Percentiles rank a stretch among this genome's conserved stretches.
Evolutionary conservation across 140 eudicot species (phyloP).

Genomic region (Anethum foeniculum): DNA sequence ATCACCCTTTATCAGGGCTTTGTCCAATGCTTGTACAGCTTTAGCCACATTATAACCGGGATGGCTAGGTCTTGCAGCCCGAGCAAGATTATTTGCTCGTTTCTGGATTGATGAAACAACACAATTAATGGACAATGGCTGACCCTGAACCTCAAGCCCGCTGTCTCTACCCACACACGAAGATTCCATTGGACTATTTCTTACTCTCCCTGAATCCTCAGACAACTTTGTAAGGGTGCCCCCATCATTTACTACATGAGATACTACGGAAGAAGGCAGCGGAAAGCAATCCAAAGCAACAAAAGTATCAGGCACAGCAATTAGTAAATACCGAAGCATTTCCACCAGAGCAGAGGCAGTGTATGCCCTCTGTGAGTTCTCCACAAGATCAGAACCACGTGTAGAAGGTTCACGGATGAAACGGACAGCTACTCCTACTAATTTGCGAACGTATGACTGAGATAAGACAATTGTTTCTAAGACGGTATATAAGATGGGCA

Average conservation of each 20-base stretch:
- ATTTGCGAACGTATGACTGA: slow-evolving; percentile 72
- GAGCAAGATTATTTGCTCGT: slow-evolving; percentile 47
- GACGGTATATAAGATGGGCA: slow-evolving; percentile 75
- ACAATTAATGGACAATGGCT: slow-evolving; percentile 39
- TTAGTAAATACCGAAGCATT: slow-evolving; percentile 81
- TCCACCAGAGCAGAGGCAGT: slow-evolving; percentile 73
- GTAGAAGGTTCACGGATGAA: slow-evolving; percentile 80
- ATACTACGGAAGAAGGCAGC: slow-evolving; percentile 51
- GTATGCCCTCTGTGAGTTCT: slow-evolving; percentile 76
- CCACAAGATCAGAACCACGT: slow-evolving; percentile 83
- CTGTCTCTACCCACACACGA: slow-evolving; percentile 31
- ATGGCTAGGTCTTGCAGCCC: slow-evolving; percentile 69
- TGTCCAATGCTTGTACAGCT: slow-evolving; percentile 59
- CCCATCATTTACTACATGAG: slow-evolving; percentile 42
- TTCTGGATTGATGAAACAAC: slow-evolving; percentile 71
- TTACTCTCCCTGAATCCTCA: slow-evolving; percentile 34
- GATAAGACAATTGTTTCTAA: slow-evolving; percentile 66
- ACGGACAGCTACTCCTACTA: slow-evolving; percentile 64
- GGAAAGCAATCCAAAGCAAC: slow-evolving; percentile 88
- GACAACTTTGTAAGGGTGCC: slow-evolving; percentile 36
- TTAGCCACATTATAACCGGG: slow-evolving; percentile 63
- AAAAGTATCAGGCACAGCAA: slow-evolving; percentile 88
- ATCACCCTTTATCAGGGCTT: slow-evolving; percentile 66
- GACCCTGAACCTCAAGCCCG: slow-evolving; percentile 33
- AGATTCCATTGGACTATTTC: slow-evolving; percentile 25